Base-by-base conservation (phyloP, 1,139 yeast genomes). In the Pneumocystis carinii region DNA sequence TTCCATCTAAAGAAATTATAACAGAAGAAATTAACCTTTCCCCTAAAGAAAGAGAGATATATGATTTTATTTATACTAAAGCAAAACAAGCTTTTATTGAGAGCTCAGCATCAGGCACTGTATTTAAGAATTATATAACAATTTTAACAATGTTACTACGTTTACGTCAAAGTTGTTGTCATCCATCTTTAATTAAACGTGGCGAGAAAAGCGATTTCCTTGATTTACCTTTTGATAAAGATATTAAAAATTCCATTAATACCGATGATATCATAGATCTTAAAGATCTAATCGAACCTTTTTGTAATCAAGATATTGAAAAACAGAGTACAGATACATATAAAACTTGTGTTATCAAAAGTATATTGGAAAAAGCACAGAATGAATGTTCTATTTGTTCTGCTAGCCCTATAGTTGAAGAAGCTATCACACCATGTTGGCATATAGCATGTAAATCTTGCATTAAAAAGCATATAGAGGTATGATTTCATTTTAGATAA, bases 331-430 rank as follows among this genome's bases (percentile, higher is more conserved):
- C 68, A 58, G 66, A 72, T 59, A 60, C 74, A 61, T 74, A 72
- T 59, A 76, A 76, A 1, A 69, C 74, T 14, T 77, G 77, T 35
- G 82, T 64, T 66, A 73, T 69, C 70, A 72, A 64, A 70, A 72
- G 68, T 42, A 68, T 76, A 29, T 61, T 68, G 6, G 72, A 72
- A n/a, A 74, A 76, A 4, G 70, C 81, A n/a, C 76, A 74, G n/a
- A 79, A 78, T 2, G 96, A 90, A 72, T 90, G 97, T 70, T 83
- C 95, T 0, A 87, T 90, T 37, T 90, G 97, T 72, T 85, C 94
- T 0, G 78, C 81, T 2, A 81, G 81, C 1, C 85, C 89, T 14
- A 74, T 76, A 35, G 79, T 80, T 3, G 83, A 84, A 36, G 78
- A 84, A 68, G 79, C 84, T 0, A 77, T 89, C 14, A 86, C 96